Percentiles rank a stretch among this genome's conserved stretches.
Evolutionary conservation across 495 filamentous ascomycete species (phyloP).

Genomic region (Lophiotrema nucula): DNA sequence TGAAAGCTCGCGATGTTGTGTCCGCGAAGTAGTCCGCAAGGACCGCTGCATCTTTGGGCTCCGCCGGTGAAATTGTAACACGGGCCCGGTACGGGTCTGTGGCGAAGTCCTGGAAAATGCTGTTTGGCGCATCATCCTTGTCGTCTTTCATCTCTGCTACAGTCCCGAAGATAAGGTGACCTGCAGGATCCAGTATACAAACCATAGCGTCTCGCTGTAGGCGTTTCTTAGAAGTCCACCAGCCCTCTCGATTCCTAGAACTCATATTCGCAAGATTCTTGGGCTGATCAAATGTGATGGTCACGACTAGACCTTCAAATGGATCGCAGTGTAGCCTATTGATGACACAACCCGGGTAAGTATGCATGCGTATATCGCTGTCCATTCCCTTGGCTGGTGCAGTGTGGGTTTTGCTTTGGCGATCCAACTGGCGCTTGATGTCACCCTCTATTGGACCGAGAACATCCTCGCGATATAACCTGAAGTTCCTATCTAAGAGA

Average conservation of each 20-base stretch:
- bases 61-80: conserved; percentile 1
- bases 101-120: not conserved
- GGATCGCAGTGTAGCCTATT: conserved; percentile 48
- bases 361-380: not conserved
- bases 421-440: no score
- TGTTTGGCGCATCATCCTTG: conserved; percentile 4
- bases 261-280: not conserved
- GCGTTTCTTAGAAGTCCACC: conserved; percentile 15
- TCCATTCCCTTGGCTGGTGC: not conserved
- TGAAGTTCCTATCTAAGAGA: conserved; percentile 68
- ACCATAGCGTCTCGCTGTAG: conserved; percentile 20
- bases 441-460: conserved; percentile 64
- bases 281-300: conserved; percentile 35
- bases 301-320: conserved; percentile 54
- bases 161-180: conserved; percentile 53
- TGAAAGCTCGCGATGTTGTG: conserved; percentile 14
- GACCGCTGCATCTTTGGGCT: conserved; percentile 1
- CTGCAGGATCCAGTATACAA: conserved; percentile 19
- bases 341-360: conserved; percentile 4
- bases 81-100: not conserved
- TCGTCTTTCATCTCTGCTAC: conserved; percentile 44
- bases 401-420: not conserved
- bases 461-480: conserved; percentile 65
- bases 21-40: not conserved
- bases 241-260: conserved; percentile 8